A percentile compares a stretch with the other conserved stretches of the same genome.
Conservation (phyloP, 305 asterid species). For the Fraxinus xanthoxyloides region DNA sequence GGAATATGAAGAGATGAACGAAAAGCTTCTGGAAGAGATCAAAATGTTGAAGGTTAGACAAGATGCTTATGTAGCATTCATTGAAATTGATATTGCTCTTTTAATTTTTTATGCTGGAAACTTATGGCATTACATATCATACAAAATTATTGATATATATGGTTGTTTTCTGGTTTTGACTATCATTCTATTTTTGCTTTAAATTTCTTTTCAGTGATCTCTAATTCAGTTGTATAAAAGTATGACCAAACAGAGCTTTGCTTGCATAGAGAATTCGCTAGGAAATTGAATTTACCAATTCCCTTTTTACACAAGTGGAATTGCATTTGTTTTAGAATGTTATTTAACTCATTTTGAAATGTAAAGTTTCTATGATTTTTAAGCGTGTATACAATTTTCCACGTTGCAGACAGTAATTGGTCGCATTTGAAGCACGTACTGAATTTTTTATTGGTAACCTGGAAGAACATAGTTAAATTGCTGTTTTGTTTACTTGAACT, state of each 20-base stretch:
- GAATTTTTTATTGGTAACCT: not conserved
- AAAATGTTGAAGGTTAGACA: slow-evolving; percentile 55
- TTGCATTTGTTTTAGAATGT: not conserved
- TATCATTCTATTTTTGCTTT: not conserved
- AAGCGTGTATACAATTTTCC: not conserved
- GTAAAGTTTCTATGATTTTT: too few species aligned
- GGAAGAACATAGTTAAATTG: not conserved
- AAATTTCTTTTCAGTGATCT: not conserved
- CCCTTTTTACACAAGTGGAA: not conserved
- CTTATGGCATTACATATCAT: not conserved
- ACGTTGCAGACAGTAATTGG: not conserved
- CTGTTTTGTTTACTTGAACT: not conserved
- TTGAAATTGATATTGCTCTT: not conserved
- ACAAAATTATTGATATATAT: not conserved
- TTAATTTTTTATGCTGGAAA: not conserved
- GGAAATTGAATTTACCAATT: not conserved
- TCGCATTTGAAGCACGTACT: not conserved
- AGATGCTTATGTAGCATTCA: not conserved
- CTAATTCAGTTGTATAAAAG: not conserved
- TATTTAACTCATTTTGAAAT: not conserved
- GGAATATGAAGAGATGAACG: slow-evolving; percentile 64
- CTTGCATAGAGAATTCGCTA: not conserved
- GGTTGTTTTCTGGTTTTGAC: not conserved
- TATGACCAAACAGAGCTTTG: not conserved
- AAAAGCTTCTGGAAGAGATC: slow-evolving; percentile 74